Conservation (phyloP, 306 rosid genomes). For the Vigna radiata region DNA sequence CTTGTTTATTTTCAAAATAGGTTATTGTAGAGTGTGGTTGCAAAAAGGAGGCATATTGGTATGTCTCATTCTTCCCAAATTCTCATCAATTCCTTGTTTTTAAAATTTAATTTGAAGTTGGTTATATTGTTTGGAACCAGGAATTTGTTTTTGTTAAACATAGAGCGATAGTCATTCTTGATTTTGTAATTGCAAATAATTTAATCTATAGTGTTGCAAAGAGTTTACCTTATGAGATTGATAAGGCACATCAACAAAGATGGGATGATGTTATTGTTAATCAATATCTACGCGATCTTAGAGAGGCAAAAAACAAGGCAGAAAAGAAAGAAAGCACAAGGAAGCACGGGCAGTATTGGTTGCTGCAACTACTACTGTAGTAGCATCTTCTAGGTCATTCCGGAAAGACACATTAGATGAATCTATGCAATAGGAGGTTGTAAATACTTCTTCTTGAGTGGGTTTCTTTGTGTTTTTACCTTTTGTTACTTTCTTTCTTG, state of each 20-base stretch:
- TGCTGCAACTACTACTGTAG: constrained; percentile 98
- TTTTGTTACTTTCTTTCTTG: no score
- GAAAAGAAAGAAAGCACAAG: constrained; percentile 92
- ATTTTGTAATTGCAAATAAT: constrained; percentile 66
- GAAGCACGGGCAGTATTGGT: constrained; percentile 95
- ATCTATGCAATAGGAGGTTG: constrained; percentile 75
- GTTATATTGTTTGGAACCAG: neutral
- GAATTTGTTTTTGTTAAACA: neutral
- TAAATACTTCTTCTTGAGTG: neutral
- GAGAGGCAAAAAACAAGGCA: constrained; percentile 97
- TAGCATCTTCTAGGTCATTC: constrained; percentile 88
- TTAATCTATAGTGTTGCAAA: constrained; percentile 63
- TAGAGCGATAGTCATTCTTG: constrained; percentile 14
- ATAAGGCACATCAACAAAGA: constrained; percentile 61
- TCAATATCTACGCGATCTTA: constrained; percentile 75
- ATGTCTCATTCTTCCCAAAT: constrained; percentile 40
- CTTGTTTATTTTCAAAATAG: constrained; percentile 77
- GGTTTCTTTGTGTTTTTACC: no score
- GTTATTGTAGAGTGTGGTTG: constrained; percentile 66
- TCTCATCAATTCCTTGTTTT: constrained; percentile 9
- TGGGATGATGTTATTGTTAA: constrained; percentile 92
- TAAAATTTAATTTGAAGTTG: neutral
- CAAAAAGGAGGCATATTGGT: constrained; percentile 74
- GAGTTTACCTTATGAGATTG: constrained; percentile 83
- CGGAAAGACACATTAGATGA: constrained; percentile 86